phyloP scores from a whole-genome alignment of 805 yeast genomes.

The Cyberlindnera americana region DNA sequence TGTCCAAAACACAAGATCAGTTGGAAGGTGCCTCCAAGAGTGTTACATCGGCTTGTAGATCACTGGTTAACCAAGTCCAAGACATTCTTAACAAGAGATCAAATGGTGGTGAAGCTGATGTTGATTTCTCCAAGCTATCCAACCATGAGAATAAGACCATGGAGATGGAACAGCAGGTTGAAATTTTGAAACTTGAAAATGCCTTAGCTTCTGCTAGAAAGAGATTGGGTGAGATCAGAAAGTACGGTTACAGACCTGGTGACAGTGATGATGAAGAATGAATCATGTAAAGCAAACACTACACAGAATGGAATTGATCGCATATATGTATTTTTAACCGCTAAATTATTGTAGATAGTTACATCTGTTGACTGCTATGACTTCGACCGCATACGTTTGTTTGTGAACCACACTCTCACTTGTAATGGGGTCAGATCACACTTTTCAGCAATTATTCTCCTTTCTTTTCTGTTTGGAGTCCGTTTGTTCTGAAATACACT shows the following conservation, averaged over 20 bases:
- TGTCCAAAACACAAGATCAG: slow-evolving; percentile 71
- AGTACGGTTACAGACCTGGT: slow-evolving; percentile 64
- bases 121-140: slow-evolving; percentile 66
- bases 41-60: slow-evolving; percentile 74
- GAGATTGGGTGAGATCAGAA: slow-evolving; percentile 79
- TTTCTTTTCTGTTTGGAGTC: slow-evolving; percentile 29
- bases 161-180: slow-evolving; percentile 93
- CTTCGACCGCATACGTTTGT: slow-evolving; percentile 30
- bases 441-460: slow-evolving; percentile 29
- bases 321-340: too few species aligned
- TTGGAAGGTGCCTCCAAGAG: slow-evolving; percentile 65
- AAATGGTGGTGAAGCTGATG: slow-evolving; percentile 33
- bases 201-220: slow-evolving; percentile 69
- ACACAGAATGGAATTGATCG: not conserved
- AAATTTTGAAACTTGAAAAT: slow-evolving; percentile 78
- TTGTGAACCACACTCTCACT: slow-evolving; percentile 36
- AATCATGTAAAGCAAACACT: not conserved
- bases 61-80: slow-evolving; percentile 69
- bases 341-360: not conserved
- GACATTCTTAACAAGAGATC: slow-evolving; percentile 41
- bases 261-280: slow-evolving; percentile 49
- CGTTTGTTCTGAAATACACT: slow-evolving; percentile 22
- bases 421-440: slow-evolving; percentile 29
- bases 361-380: not conserved
- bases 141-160: slow-evolving; percentile 79